Conservation (phyloP, 2,329 filamentous ascomycete species). For the Laburnicola sp. region DNA sequence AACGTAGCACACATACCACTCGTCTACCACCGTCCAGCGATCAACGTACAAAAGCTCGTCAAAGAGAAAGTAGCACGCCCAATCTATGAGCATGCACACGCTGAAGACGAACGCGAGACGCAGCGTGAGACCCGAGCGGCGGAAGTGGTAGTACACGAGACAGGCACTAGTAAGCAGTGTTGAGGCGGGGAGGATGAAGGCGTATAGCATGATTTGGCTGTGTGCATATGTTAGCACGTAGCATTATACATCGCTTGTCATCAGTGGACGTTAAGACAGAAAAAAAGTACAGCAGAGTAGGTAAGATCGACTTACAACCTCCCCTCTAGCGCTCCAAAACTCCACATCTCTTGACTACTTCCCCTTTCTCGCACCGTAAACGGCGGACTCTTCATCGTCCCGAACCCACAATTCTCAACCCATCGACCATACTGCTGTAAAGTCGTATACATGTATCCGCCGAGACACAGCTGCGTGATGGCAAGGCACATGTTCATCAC, state of each 20-base stretch:
- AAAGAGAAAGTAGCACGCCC: background rate
- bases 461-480: background rate
- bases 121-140: background rate
- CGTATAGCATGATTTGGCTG: background rate
- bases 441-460: background rate
- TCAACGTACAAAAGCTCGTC: background rate
- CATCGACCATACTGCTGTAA: background rate
- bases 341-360: no score
- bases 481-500: background rate
- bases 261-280: no score
- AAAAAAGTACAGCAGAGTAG: no score
- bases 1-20: background rate
- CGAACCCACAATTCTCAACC: no score
- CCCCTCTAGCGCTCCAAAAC: no score
- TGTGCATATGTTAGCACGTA: no score
- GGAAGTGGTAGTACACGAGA: background rate
- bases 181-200: background rate
- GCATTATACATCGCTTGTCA: background rate
- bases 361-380: no score
- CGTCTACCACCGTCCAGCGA: background rate
- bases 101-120: background rate
- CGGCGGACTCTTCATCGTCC: no score
- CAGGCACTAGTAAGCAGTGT: background rate
- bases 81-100: background rate
- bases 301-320: no score